These are phyloP conservation scores for Metschnikowia drakensbergensis DNA, from an alignment of 805 yeast genomes.

Conservation along the genomic window DNA sequence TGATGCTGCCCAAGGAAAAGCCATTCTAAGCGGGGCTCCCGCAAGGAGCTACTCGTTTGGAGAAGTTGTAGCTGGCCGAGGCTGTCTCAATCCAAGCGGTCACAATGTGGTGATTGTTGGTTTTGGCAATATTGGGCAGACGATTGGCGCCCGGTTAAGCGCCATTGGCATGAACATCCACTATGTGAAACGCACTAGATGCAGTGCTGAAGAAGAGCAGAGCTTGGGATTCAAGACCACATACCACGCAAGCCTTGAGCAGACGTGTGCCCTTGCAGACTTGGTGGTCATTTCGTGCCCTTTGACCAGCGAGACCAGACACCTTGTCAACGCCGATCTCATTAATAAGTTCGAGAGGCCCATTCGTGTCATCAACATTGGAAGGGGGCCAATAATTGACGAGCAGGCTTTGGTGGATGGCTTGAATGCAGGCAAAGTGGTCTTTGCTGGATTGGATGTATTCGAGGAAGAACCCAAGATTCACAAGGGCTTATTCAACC, in stretches of 20 bases:
- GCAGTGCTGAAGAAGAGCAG: conserved; percentile 30
- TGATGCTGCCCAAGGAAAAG: conserved; percentile 35
- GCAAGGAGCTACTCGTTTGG: conserved; percentile 33
- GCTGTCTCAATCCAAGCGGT: conserved; percentile 48
- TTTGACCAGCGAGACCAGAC: conserved; percentile 52
- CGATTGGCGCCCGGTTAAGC: conserved; percentile 53
- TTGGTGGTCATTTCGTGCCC: conserved; percentile 67
- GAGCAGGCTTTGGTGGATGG: conserved; percentile 63
- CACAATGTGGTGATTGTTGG: conserved; percentile 65
- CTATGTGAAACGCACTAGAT: conserved; percentile 54
- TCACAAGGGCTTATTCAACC: conserved; percentile 43
- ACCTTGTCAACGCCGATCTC: conserved; percentile 48
- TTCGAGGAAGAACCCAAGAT: conserved; percentile 60
- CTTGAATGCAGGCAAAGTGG: conserved; percentile 53
- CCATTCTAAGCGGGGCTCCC: conserved; percentile 8
- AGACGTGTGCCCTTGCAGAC: conserved; percentile 44
- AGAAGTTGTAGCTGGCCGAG: conserved; percentile 43
- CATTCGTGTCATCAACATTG: conserved; percentile 66
- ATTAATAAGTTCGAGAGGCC: conserved; percentile 49
- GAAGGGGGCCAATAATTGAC: conserved; percentile 67
- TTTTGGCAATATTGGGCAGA: conserved; percentile 70
- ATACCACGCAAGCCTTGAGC: conserved; percentile 36
- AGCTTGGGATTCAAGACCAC: conserved; percentile 43
- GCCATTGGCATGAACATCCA: conserved; percentile 62
- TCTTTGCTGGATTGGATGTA: conserved; percentile 72